Evolutionary conservation across 768 basidiomycete species (phyloP), one percentile per base, ranked within the genome.

Genomic region (Fistulinella prunicolor): DNA sequence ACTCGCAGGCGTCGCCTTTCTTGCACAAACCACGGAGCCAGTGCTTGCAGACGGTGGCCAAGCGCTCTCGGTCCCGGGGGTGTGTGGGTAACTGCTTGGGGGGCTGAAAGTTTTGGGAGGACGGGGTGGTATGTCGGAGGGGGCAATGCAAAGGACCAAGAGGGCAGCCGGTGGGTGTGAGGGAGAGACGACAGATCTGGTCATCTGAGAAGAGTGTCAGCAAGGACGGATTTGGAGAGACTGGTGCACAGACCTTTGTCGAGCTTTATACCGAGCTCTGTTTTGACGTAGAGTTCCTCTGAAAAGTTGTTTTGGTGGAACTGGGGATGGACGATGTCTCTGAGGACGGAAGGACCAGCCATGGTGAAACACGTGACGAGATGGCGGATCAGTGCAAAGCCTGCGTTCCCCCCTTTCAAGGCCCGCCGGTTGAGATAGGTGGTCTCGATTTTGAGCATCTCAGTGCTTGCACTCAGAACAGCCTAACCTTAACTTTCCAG

Each of bases 1-100:
- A 99, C 72, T 98, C 96, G 72, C 96, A 99, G 21, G 88, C 86
- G 63, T 94, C 89, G 44, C 94, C 95, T 68, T 98, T 98, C 73
- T 98, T 98, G 71, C 96, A 98, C 16, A 99, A 77, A 13, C 96
- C 96, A 47, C 96, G 82, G 36, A 99, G 81, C 89, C 95, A 98
- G 71, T 98, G 96, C 70, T 98, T 98, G 73, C 96, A 99, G 16
- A 99, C 94, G 3, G 95, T 96, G 19, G 87, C 81, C 36, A 92
- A 75, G 36, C 89, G 80, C 57, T 91, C 89, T 55, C 89, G 73
- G 60, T 92, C 87, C 38, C 87, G 81, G 14, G 88, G 90, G 60
- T 94, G 89, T 1, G 80, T 81, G 1, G 94, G 91, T 3, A 85
- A 70, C 46, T 87, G 83, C 47, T 87, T 86, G 9, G 90, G 85